Conservation (phyloP, 805 yeast genomes). For the Lipomyces starkeyi region DNA sequence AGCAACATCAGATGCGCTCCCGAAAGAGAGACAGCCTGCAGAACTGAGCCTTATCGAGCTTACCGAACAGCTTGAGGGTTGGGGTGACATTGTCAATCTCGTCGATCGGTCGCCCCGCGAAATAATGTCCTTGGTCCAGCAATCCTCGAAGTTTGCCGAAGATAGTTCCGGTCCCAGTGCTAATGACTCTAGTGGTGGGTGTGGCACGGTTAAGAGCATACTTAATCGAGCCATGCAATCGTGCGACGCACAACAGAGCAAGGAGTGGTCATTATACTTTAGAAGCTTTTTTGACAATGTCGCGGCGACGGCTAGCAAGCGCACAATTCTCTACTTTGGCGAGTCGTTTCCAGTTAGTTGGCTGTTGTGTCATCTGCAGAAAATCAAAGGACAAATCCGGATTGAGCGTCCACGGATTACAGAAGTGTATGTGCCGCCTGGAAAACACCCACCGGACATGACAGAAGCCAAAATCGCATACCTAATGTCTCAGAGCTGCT, state of each 20-base stretch:
- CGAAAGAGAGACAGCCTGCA: too few relatives aligned
- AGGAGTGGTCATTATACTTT: constrained; percentile 7
- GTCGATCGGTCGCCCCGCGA: too few relatives aligned
- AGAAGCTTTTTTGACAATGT: constrained; percentile 5
- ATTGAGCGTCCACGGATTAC: background rate
- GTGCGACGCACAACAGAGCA: background rate
- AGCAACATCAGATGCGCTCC: too few relatives aligned
- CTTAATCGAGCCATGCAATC: too few relatives aligned
- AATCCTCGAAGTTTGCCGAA: too few relatives aligned
- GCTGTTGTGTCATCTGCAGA: constrained; percentile 3
- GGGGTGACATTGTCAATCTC: too few relatives aligned
- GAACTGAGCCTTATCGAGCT: too few relatives aligned
- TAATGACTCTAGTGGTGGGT: too few relatives aligned
- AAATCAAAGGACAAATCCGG: background rate
- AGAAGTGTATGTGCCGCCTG: background rate
- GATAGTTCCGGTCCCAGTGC: too few relatives aligned
- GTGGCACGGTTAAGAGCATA: too few relatives aligned
- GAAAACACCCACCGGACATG: constrained; percentile 10
- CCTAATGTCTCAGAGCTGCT: constrained; percentile 19
- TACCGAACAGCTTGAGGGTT: too few relatives aligned
- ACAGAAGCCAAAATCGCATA: constrained; percentile 19
- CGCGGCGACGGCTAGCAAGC: background rate
- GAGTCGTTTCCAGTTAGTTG: constrained; percentile 15
- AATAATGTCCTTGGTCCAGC: too few relatives aligned
- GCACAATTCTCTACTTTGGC: constrained; percentile 4